Percentiles rank a stretch among this genome's conserved stretches.
Evolutionary conservation across 1,284 basidiomycete species (phyloP).

Genomic region (Coniophora puteana): DNA sequence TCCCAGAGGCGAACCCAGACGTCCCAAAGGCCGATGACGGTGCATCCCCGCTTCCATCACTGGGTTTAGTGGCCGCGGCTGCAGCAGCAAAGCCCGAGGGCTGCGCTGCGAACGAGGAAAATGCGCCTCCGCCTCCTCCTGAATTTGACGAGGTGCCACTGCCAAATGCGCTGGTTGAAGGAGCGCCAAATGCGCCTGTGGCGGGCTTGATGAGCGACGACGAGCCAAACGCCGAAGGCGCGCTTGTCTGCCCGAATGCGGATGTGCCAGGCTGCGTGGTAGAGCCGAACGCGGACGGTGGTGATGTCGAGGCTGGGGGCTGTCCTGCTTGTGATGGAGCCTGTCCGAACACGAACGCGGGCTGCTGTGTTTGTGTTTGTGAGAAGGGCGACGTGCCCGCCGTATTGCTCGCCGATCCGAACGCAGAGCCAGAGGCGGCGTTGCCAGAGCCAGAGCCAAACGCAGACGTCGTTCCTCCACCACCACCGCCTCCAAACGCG

Average conservation of each 20-base stretch:
- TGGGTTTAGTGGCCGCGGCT: constrained; percentile 8
- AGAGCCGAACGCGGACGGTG: constrained; percentile 28
- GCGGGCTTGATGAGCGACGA: constrained; percentile 26
- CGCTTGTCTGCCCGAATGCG: constrained; percentile 30
- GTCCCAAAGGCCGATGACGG: constrained; percentile 16
- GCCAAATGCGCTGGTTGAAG: constrained; percentile 20
- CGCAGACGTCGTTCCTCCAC: constrained; percentile 22
- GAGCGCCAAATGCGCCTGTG: constrained; percentile 25
- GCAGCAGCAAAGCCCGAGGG: constrained; percentile 23
- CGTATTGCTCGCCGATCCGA: constrained; percentile 30
- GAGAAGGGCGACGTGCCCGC: constrained; percentile 44
- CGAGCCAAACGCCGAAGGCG: constrained; percentile 25
- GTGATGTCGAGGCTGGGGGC: constrained; percentile 13
- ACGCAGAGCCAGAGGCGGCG: constrained; percentile 33
- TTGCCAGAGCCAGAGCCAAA: constrained; percentile 35
- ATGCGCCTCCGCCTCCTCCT: constrained; percentile 26
- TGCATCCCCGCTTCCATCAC: constrained; percentile 5
- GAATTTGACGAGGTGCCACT: constrained; percentile 7
- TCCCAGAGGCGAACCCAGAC: constrained; percentile 21
- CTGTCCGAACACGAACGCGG: constrained; percentile 31
- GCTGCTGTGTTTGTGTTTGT: constrained; percentile 30
- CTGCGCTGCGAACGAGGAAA: constrained; percentile 33
- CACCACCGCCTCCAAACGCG: constrained; percentile 25
- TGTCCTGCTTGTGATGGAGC: constrained; percentile 15
- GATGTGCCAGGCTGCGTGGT: constrained; percentile 27